phyloP scores from a whole-genome alignment of 2,329 filamentous ascomycete genomes.

The Trichoderma pleuroti region DNA sequence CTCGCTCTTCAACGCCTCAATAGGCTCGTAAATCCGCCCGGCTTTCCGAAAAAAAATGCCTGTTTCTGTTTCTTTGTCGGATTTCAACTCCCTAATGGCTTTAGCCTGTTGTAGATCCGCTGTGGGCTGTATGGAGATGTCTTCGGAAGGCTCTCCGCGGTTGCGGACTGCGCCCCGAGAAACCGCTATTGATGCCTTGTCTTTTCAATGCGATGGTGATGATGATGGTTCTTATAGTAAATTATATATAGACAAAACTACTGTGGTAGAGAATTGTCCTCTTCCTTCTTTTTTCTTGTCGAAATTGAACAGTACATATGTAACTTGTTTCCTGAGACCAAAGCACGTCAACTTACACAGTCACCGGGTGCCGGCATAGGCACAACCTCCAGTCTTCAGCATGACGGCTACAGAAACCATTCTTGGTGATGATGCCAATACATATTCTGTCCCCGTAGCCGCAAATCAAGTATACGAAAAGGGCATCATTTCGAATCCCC shows the following conservation, averaged over 20 bases:
- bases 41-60: background rate
- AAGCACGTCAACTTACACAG: background rate
- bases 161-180: background rate
- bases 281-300: background rate
- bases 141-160: background rate
- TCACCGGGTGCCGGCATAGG: background rate
- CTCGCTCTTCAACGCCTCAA: background rate
- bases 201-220: background rate
- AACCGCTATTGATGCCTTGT: background rate
- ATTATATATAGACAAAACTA: background rate
- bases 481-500: background rate
- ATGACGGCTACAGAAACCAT: background rate
- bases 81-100: background rate
- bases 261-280: background rate
- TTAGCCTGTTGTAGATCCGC: background rate
- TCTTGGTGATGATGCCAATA: background rate
- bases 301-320: too few relatives aligned
- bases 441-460: slow-evolving; percentile 4
- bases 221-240: background rate
- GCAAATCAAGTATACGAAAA: slow-evolving; percentile 1
- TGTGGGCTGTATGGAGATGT: background rate
- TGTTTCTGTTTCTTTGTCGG: background rate
- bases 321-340: background rate
- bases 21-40: background rate
- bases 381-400: background rate